These are phyloP conservation scores for Gloeostereum incarnatum DNA, from an alignment of 768 basidiomycete species.

Conservation along the genomic window DNA sequence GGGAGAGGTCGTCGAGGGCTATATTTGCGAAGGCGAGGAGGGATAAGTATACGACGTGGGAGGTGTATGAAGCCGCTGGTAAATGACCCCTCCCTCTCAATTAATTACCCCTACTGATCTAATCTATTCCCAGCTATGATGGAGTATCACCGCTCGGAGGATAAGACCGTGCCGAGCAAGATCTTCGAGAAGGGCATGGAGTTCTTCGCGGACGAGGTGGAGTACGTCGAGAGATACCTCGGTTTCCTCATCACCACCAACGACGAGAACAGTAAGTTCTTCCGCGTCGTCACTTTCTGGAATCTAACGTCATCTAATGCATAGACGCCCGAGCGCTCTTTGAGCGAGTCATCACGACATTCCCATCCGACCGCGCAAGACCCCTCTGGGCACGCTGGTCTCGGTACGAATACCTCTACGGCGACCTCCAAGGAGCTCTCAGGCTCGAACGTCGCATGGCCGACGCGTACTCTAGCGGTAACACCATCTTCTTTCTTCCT, in stretches of 20 bases:
- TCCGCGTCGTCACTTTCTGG: slow-evolving; percentile 1
- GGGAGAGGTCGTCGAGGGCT: slow-evolving; percentile 66
- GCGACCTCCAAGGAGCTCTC: slow-evolving; percentile 80
- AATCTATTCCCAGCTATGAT: slow-evolving; percentile 57
- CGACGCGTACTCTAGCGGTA: slow-evolving; percentile 82
- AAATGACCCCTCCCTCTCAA: slow-evolving; percentile 11
- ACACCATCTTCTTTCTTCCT: slow-evolving; percentile 2
- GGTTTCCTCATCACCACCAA: slow-evolving; percentile 92
- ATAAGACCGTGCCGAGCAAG: slow-evolving; percentile 67
- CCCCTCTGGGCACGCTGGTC: slow-evolving; percentile 97
- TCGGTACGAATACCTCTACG: slow-evolving; percentile 90
- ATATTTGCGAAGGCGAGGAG: slow-evolving; percentile 80
- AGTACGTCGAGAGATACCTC: slow-evolving; percentile 84
- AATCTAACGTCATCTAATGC: slow-evolving; percentile 6
- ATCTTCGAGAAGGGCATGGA: slow-evolving; percentile 95
- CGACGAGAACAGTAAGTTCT: slow-evolving; percentile 81
- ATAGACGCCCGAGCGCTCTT: slow-evolving; percentile 94
- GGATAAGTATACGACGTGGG: slow-evolving; percentile 75
- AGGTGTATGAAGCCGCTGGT: slow-evolving; percentile 92
- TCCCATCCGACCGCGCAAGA: slow-evolving; percentile 69
- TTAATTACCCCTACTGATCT: slow-evolving; percentile 2
- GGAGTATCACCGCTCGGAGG: slow-evolving; percentile 89
- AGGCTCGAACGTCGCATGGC: slow-evolving; percentile 86
- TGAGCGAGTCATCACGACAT: slow-evolving; percentile 75
- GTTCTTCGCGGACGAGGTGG: slow-evolving; percentile 69